Percentiles rank a stretch among this genome's conserved stretches.
Conservation (phyloP, 306 rosid genomes). For the Cotoneaster glaucophyllus region DNA sequence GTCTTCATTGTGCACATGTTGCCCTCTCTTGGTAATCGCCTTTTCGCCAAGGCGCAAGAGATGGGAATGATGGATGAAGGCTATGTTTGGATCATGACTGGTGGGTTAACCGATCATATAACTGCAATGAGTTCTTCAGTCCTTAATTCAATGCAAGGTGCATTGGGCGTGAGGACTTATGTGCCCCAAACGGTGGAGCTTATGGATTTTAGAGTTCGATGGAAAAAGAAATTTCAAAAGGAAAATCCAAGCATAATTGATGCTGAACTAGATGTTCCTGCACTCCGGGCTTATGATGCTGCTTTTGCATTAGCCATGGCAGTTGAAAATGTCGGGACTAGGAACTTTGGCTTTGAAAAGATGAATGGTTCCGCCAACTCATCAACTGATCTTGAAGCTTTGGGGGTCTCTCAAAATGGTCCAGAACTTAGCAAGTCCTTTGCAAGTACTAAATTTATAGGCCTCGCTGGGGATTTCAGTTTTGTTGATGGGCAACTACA, state of each 20-base stretch:
- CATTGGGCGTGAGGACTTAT: slow-evolving; percentile 13
- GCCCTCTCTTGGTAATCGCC: background rate
- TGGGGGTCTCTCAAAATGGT: slow-evolving; percentile 37
- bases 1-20: slow-evolving; percentile 25
- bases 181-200: slow-evolving; percentile 1
- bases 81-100: slow-evolving; percentile 22
- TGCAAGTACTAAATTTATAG: slow-evolving; percentile 7
- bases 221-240: slow-evolving; percentile 16
- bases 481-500: slow-evolving; percentile 15
- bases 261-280: background rate
- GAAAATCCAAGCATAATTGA: slow-evolving; percentile 10
- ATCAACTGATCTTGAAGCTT: slow-evolving; percentile 30
- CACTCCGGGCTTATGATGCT: slow-evolving; percentile 24
- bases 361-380: background rate
- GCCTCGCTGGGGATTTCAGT: slow-evolving; percentile 22
- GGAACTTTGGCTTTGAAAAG: background rate
- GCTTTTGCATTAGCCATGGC: slow-evolving; percentile 19
- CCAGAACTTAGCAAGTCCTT: slow-evolving; percentile 27
- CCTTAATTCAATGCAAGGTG: slow-evolving; percentile 5
- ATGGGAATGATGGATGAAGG: slow-evolving; percentile 22
- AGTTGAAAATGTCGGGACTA: slow-evolving; percentile 7
- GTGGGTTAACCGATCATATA: background rate
- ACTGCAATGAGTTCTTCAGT: background rate
- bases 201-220: slow-evolving; percentile 1
- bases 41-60: slow-evolving; percentile 19